These are phyloP conservation scores for Neonectria hederae DNA, from an alignment of 2,329 filamentous ascomycete species.

Conservation along the genomic window DNA sequence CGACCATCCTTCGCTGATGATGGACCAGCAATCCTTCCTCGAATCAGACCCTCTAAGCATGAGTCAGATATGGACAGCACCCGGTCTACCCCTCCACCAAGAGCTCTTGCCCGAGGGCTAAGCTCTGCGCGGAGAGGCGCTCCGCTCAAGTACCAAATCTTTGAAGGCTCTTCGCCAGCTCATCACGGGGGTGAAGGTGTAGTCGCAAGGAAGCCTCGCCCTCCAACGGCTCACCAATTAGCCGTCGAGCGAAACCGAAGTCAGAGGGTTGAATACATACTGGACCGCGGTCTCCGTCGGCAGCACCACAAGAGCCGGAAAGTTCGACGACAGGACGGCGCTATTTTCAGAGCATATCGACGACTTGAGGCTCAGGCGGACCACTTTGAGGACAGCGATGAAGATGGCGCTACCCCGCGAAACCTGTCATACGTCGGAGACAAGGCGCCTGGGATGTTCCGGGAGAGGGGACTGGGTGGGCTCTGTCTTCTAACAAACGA, in stretches of 20 bases:
- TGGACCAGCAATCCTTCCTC: conserved; percentile 67
- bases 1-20: conserved; percentile 57
- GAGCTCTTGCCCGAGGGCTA: conserved; percentile 41
- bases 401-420: conserved; percentile 57
- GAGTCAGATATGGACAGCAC: conserved; percentile 59
- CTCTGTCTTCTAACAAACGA: conserved; percentile 70
- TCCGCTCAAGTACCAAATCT: conserved; percentile 66
- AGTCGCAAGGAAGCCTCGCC: conserved; percentile 72
- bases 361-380: conserved; percentile 67
- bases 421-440: conserved; percentile 45
- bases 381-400: conserved; percentile 70
- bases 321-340: conserved; percentile 69
- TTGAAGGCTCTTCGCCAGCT: conserved; percentile 69
- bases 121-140: conserved; percentile 53
- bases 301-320: conserved; percentile 72
- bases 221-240: conserved; percentile 82
- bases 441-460: conserved; percentile 53
- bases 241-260: conserved; percentile 82
- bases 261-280: conserved; percentile 82
- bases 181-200: conserved; percentile 64
- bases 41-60: conserved; percentile 71
- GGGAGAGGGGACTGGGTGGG: conserved; percentile 69
- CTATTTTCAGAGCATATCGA: conserved; percentile 72
- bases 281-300: conserved; percentile 76
- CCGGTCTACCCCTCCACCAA: conserved; percentile 54